These are phyloP conservation scores for Lipomyces orientalis DNA, from an alignment of 805 yeast species.

Conservation along the genomic window DNA sequence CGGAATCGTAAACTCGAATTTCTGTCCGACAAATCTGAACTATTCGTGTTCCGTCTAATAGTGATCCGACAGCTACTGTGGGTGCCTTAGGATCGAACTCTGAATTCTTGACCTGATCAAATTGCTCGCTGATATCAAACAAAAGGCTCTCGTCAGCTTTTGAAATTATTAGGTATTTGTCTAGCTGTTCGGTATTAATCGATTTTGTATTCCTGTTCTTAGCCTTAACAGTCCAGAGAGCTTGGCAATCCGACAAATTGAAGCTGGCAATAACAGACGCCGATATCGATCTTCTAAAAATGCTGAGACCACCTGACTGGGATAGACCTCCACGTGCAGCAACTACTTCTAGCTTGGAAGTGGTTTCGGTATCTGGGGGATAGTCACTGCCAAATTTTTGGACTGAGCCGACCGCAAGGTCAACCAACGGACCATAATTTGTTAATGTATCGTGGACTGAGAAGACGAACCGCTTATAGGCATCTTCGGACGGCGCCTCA, in stretches of 20 bases:
- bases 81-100: conserved; percentile 67
- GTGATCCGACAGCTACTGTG: conserved; percentile 70
- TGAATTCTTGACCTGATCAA: conserved; percentile 63
- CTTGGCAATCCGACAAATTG: conserved; percentile 72
- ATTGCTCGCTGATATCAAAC: conserved; percentile 48
- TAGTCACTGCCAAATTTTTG: conserved; percentile 7
- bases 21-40: conserved; percentile 76
- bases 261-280: conserved; percentile 69
- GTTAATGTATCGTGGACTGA: conserved; percentile 58
- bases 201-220: conserved; percentile 34
- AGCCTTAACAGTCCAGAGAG: conserved; percentile 71
- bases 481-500: conserved; percentile 44
- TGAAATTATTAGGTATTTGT: conserved; percentile 37
- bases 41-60: conserved; percentile 60
- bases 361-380: conserved; percentile 1
- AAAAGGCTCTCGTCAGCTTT: conserved; percentile 50
- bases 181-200: conserved; percentile 27
- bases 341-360: conserved; percentile 55
- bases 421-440: conserved; percentile 76
- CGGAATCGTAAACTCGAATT: conserved; percentile 65
- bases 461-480: conserved; percentile 47
- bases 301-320: conserved; percentile 58
- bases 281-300: conserved; percentile 69
- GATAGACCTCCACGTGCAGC: conserved; percentile 69
- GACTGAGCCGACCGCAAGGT: conserved; percentile 62